Percentiles rank a stretch among this genome's conserved stretches.
phyloP scores from a whole-genome alignment of 441 rosid genomes.

The Theobroma grandiflorum region DNA sequence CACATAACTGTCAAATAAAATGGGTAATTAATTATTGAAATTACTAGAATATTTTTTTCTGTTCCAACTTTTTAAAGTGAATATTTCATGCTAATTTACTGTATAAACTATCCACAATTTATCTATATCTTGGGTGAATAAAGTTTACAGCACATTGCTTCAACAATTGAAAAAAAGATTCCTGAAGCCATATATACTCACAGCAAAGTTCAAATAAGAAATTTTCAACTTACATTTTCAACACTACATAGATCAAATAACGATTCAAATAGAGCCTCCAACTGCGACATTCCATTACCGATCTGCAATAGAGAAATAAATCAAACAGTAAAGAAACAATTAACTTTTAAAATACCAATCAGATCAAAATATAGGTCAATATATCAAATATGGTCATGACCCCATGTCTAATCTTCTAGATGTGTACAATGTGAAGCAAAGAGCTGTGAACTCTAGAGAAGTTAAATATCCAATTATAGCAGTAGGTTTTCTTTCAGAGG shows the following conservation, averaged over 20 bases:
- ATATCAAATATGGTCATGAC: neutral
- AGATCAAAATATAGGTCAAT: constrained; percentile 7
- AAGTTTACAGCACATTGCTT: neutral
- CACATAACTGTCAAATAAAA: constrained; percentile 2
- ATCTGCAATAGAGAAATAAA: constrained; percentile 54
- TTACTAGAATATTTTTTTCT: constrained; percentile 1
- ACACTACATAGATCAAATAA: constrained; percentile 70
- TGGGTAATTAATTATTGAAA: neutral
- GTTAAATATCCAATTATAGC: neutral
- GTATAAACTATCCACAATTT: neutral
- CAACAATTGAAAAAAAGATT: neutral
- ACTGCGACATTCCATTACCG: constrained; percentile 60
- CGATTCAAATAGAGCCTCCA: constrained; percentile 74
- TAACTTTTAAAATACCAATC: constrained; percentile 23
- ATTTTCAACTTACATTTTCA: constrained; percentile 65
- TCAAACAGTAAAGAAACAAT: constrained; percentile 25
- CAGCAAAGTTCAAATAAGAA: neutral
- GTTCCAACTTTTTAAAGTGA: neutral
- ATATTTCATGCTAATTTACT: neutral
- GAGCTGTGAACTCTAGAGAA: neutral
- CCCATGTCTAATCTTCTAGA: neutral
- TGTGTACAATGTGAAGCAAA: neutral
- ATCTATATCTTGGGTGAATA: neutral
- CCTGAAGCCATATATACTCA: neutral
- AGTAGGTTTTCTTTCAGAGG: neutral